These are phyloP conservation scores for Beauveria bassiana DNA, from an alignment of 2,329 filamentous ascomycete species.

Conservation along the genomic window DNA sequence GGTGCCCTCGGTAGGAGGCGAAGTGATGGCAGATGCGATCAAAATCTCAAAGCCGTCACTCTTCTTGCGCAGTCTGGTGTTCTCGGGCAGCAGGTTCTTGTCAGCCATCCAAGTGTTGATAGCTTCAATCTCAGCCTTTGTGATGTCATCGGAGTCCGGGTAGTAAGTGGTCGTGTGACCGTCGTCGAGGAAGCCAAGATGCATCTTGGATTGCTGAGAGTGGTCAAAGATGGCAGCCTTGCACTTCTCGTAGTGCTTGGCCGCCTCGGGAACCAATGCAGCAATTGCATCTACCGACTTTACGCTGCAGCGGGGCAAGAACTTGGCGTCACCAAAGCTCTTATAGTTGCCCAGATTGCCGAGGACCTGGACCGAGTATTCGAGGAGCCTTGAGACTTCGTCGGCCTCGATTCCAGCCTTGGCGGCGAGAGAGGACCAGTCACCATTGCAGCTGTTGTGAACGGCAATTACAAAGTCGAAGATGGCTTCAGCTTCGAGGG, in stretches of 20 bases:
- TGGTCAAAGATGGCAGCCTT: conserved; percentile 66
- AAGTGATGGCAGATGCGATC: conserved; percentile 60
- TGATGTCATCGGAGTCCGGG: conserved; percentile 66
- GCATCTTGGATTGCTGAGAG: conserved; percentile 56
- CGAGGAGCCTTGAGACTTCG: conserved; percentile 60
- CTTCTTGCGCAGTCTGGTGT: conserved; percentile 66
- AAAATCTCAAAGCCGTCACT: conserved; percentile 62
- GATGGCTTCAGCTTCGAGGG: conserved; percentile 72
- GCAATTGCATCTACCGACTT: conserved; percentile 59
- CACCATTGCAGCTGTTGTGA: conserved; percentile 56
- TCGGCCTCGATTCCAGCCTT: conserved; percentile 57
- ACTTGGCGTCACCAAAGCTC: conserved; percentile 79
- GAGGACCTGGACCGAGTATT: conserved; percentile 72
- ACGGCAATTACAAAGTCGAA: conserved; percentile 74
- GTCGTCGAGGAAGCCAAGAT: conserved; percentile 66
- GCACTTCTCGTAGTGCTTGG: conserved; percentile 58
- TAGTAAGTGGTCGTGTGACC: conserved; percentile 80
- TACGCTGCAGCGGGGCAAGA: conserved; percentile 63
- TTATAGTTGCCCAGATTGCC: conserved; percentile 82
- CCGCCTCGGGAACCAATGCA: conserved; percentile 50
- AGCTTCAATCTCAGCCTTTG: conserved; percentile 64
- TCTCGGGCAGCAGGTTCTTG: conserved; percentile 65
- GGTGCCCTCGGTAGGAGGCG: conserved; percentile 53
- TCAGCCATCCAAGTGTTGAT: conserved; percentile 67
- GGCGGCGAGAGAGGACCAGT: conserved; percentile 61